phyloP scores from a whole-genome alignment of 805 yeast species.

The Starmerella vaccinii region DNA sequence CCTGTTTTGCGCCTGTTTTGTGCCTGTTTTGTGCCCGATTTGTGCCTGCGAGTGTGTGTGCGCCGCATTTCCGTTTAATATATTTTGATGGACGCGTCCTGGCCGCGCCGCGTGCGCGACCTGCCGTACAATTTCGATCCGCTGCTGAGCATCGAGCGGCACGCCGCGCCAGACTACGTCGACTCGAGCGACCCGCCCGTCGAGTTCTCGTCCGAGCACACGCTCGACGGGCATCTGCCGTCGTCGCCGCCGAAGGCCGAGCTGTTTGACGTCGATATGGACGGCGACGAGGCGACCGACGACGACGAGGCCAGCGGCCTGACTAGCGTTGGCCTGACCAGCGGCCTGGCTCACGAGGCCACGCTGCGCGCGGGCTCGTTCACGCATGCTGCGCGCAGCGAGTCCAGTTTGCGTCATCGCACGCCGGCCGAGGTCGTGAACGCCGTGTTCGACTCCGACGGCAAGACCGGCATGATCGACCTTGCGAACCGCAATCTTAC shows the following conservation, averaged over 20 bases:
- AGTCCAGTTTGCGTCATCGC: constrained; percentile 3
- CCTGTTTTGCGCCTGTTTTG: neutral
- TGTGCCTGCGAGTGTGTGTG: too few species aligned
- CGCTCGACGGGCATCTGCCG: constrained; percentile 3
- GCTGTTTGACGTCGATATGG: constrained; percentile 3
- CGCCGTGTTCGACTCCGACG: constrained; percentile 13
- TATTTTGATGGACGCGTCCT: neutral
- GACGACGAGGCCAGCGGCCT: constrained; percentile 1
- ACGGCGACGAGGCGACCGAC: constrained; percentile 8
- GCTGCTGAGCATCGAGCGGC: constrained; percentile 12
- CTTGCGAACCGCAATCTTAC: constrained; percentile 24
- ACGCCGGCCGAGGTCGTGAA: constrained; percentile 7
- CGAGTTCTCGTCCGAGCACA: constrained; percentile 1
- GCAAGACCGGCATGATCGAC: constrained; percentile 4
- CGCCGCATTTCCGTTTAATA: too few species aligned
- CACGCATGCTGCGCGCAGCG: constrained; percentile 8
- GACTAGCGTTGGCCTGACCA: neutral
- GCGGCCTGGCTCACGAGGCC: neutral
- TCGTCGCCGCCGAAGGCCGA: constrained; percentile 20
- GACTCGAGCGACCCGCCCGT: constrained; percentile 14
- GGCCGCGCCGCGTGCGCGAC: constrained; percentile 1
- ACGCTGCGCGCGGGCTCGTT: constrained; percentile 7
- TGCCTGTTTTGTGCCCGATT: too few species aligned
- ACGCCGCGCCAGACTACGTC: constrained; percentile 15
- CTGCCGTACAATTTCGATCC: constrained; percentile 19